Conservation (phyloP, 1,284 basidiomycete genomes). For the Ustilago xerochloae region DNA sequence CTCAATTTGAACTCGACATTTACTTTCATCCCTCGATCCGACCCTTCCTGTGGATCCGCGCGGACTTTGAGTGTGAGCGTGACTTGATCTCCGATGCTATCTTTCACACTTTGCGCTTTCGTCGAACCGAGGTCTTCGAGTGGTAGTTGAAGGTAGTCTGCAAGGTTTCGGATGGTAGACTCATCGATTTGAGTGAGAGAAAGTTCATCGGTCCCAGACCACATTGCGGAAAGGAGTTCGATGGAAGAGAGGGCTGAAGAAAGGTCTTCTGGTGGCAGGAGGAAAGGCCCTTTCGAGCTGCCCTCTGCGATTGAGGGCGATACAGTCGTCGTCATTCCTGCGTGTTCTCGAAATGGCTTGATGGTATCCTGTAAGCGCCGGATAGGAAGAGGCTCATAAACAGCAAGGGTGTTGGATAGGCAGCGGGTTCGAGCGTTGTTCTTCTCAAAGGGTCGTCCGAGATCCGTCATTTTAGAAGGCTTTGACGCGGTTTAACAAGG, state of each 20-base stretch:
- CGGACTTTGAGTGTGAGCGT: slow-evolving; percentile 29
- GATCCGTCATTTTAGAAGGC: background rate
- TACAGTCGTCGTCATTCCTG: background rate
- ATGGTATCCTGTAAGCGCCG: too few species aligned
- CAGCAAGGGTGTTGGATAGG: too few species aligned
- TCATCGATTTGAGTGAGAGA: slow-evolving; percentile 13
- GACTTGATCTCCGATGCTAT: slow-evolving; percentile 20
- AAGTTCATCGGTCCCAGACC: slow-evolving; percentile 42
- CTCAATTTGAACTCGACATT: slow-evolving; percentile 30
- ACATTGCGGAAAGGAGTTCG: slow-evolving; percentile 54
- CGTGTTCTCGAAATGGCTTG: too few species aligned
- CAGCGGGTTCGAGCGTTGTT: too few species aligned
- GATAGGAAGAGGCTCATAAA: too few species aligned
- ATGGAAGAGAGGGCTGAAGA: slow-evolving; percentile 18
- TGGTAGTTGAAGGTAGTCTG: slow-evolving; percentile 35
- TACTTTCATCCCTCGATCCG: slow-evolving; percentile 9
- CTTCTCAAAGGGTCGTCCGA: too few species aligned
- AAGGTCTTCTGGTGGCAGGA: slow-evolving; percentile 43
- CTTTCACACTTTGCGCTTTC: slow-evolving; percentile 19
- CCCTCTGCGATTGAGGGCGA: background rate
- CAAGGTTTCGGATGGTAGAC: slow-evolving; percentile 4
- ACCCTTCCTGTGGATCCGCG: background rate
- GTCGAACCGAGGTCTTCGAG: slow-evolving; percentile 21
- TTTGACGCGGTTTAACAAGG: too few species aligned
- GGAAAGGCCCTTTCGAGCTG: background rate